Base-by-base conservation (phyloP, 108 stramenopile genomes). In the Seminavis robusta region DNA sequence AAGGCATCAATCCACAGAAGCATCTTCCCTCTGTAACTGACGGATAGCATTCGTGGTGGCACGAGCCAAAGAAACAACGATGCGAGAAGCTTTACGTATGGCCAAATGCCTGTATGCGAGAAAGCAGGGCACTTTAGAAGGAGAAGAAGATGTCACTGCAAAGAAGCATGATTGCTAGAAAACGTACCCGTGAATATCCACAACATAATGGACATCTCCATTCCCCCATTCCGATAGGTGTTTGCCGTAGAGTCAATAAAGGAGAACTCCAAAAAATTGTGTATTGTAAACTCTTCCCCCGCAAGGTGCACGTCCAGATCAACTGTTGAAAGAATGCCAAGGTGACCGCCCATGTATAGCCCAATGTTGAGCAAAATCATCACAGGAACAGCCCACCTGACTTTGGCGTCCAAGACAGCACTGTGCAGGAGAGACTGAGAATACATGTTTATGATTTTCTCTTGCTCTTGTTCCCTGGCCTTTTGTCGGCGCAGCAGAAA, bases 61-160 rank as follows among this genome's bases (percentile, higher is more conserved):
- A 64, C 39, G 28, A 90, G 68, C 88, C 88, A 90, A 23, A 84
- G 29, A 16, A 63, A 40, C 3, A 90, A 49, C 39, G 68, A 72
- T 9, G 67, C 23, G 1, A 79, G 10, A 30, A 79, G 74, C 49
- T 90, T 90, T 19, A 80, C 55, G 61, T 90, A 90, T 8, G 88
- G 84, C 88, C 88, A 90, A 4, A 84, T 56, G 9, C 88, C 82
- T n/a, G n/a, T n/a, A n/a, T n/a, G n/a, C n/a, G n/a, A n/a, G n/a
- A n/a, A n/a, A n/a, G n/a, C n/a, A n/a, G n/a, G n/a, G n/a, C n/a
- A n/a, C n/a, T n/a, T n/a, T n/a, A n/a, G n/a, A n/a, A n/a, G n/a
- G n/a, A n/a, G n/a, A n/a, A n/a, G n/a, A n/a, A n/a, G n/a, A n/a
- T n/a, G n/a, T n/a, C n/a, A n/a, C n/a, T n/a, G n/a, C n/a, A n/a